A percentile compares a stretch with the other conserved stretches of the same genome.
These are phyloP conservation scores for Pholiota conissans DNA, from an alignment of 768 basidiomycete species.

Conservation along the genomic window DNA sequence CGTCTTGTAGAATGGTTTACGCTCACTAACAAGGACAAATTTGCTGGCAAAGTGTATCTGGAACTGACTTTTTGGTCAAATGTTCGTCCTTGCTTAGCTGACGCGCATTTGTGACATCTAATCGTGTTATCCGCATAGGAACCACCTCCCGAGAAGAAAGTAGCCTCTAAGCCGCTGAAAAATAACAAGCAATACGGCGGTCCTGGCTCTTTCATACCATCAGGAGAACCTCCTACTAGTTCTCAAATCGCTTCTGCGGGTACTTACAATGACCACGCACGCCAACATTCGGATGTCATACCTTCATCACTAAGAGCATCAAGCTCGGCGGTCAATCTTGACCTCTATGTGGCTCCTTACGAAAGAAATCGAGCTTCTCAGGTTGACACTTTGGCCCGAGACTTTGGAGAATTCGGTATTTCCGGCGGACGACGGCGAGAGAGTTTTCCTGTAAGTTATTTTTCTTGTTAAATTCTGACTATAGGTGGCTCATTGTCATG, in stretches of 20 bases:
- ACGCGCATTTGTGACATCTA: conserved; percentile 6
- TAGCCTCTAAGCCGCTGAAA: conserved; percentile 46
- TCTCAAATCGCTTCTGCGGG: conserved; percentile 30
- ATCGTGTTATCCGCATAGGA: conserved; percentile 45
- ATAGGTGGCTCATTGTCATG: too few species aligned
- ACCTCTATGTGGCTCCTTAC: conserved; percentile 76
- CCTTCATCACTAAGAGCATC: conserved; percentile 65
- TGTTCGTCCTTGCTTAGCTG: conserved; percentile 43
- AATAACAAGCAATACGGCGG: conserved; percentile 71
- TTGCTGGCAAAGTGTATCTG: conserved; percentile 93
- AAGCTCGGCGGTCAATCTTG: conserved; percentile 57
- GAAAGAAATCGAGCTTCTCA: conserved; percentile 47
- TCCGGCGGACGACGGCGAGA: conserved; percentile 49
- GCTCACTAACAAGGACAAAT: conserved; percentile 86
- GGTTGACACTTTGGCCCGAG: conserved; percentile 57
- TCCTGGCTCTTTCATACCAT: conserved; percentile 71
- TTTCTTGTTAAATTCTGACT: too few species aligned
- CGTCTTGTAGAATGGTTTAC: conserved; percentile 84
- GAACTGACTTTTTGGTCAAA: conserved; percentile 98
- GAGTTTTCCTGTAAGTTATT: conserved; percentile 54
- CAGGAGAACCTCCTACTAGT: conserved; percentile 36
- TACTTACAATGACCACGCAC: conserved; percentile 33
- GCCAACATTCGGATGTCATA: conserved; percentile 48
- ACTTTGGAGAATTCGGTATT: conserved; percentile 67
- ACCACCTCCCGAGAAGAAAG: conserved; percentile 74